phyloP scores from a whole-genome alignment of 2,329 filamentous ascomycete genomes.

The Diaporthe longicolla region DNA sequence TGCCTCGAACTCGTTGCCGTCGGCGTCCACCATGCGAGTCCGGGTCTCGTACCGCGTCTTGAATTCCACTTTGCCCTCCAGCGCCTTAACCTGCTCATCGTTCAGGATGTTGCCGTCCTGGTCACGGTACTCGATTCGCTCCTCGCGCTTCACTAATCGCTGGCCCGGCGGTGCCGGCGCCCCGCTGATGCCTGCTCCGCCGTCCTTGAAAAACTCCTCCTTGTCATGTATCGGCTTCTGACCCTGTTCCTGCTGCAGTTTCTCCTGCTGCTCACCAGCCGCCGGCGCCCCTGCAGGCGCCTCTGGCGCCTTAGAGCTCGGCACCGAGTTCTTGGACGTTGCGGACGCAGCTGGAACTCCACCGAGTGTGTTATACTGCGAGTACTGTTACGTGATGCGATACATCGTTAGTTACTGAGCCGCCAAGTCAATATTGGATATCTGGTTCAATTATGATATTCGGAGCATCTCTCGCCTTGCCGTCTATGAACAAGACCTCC shows the following conservation, averaged over 20 bases:
- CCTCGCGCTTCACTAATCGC: constrained; percentile 72
- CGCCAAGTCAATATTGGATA: constrained; percentile 20
- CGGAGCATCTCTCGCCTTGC: constrained; percentile 35
- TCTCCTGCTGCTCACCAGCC: constrained; percentile 3
- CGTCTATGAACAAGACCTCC: constrained; percentile 33
- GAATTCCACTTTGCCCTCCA: constrained; percentile 95
- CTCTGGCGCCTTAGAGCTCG: constrained; percentile 44
- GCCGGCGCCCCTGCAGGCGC: constrained; percentile 5
- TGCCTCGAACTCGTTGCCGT: constrained; percentile 80
- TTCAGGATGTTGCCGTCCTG: constrained; percentile 92
- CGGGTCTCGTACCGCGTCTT: constrained; percentile 97
- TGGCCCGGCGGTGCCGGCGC: constrained; percentile 65
- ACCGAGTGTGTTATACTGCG: constrained; percentile 56
- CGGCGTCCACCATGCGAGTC: constrained; percentile 83
- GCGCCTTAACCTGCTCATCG: constrained; percentile 83
- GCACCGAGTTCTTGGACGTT: constrained; percentile 35
- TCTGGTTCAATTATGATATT: background rate
- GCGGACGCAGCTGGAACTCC: constrained; percentile 31
- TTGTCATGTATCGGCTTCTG: constrained; percentile 45
- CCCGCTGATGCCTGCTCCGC: constrained; percentile 58
- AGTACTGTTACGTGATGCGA: constrained; percentile 57
- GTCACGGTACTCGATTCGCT: constrained; percentile 94
- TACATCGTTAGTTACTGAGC: constrained; percentile 25
- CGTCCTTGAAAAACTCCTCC: constrained; percentile 42
- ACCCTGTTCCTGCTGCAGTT: constrained; percentile 38